Conservation (phyloP, 306 rosid genomes). For the Delonix regia region DNA sequence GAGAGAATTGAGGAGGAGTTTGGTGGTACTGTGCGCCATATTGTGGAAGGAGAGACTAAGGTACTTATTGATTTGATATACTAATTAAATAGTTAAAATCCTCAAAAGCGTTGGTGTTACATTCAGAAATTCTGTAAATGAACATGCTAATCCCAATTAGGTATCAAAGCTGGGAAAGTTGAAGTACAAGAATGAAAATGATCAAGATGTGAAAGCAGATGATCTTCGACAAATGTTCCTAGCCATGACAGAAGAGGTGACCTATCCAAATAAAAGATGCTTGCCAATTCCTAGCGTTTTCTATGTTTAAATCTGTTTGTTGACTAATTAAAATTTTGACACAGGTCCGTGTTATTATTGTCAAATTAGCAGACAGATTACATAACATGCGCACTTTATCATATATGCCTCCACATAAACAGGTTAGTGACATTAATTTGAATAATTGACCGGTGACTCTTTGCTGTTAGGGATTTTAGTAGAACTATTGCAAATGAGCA, state of each 20-base stretch:
- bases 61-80: constrained; percentile 42
- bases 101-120: neutral
- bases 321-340: constrained; percentile 39
- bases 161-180: constrained; percentile 92
- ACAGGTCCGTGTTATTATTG: constrained; percentile 96
- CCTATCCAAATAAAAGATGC: constrained; percentile 18
- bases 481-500: constrained; percentile 15
- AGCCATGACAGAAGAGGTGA: constrained; percentile 98
- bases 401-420: constrained; percentile 93
- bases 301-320: constrained; percentile 28
- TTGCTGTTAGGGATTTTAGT: constrained; percentile 17
- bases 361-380: constrained; percentile 90
- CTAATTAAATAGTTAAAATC: constrained; percentile 13
- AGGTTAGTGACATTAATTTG: constrained; percentile 59
- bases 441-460: constrained; percentile 14
- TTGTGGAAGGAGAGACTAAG: constrained; percentile 98
- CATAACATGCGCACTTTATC: constrained; percentile 96
- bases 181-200: constrained; percentile 74
- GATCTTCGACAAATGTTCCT: constrained; percentile 95
- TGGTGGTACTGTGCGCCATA: constrained; percentile 83
- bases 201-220: constrained; percentile 95
- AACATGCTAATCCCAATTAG: constrained; percentile 53
- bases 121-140: constrained; percentile 30
- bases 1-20: constrained; percentile 92
- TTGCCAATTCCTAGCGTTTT: constrained; percentile 30